Evolutionary conservation across 176 grass and related monocot species (phyloP).

Genomic region (Eragrostis nindensis): DNA sequence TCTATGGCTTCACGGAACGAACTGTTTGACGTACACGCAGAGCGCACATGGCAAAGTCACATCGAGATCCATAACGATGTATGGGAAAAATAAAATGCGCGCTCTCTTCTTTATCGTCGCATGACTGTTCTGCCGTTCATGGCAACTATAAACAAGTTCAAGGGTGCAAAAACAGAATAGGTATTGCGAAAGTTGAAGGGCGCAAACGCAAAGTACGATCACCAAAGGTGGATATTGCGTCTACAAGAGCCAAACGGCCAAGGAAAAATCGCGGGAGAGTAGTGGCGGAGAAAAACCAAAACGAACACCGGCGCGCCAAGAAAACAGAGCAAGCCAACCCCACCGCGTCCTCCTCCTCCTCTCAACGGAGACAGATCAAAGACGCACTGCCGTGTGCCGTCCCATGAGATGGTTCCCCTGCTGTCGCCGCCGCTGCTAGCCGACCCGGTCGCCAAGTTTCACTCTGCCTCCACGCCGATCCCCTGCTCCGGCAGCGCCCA

Average conservation of each 20-base stretch:
- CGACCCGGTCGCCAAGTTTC: slow-evolving; percentile 42
- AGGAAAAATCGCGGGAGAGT: slow-evolving; percentile 63
- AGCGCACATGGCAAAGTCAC: too few species aligned
- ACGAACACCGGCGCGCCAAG: slow-evolving; percentile 41
- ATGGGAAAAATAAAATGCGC: too few species aligned
- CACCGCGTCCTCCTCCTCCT: neutral
- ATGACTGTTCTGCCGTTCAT: too few species aligned
- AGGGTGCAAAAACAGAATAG: neutral
- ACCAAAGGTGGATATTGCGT: neutral
- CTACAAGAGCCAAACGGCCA: neutral
- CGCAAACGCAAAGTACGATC: neutral
- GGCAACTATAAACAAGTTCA: neutral
- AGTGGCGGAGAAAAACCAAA: slow-evolving; percentile 54
- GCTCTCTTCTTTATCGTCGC: too few species aligned
- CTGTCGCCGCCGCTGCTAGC: slow-evolving; percentile 53
- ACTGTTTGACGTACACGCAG: neutral
- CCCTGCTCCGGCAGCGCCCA: slow-evolving; percentile 48
- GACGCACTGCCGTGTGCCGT: neutral
- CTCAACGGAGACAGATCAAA: slow-evolving; percentile 30
- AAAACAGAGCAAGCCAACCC: slow-evolving; percentile 39
- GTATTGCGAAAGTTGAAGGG: neutral
- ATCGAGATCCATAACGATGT: too few species aligned
- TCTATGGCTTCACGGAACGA: neutral
- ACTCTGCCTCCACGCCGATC: slow-evolving; percentile 35
- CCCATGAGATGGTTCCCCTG: slow-evolving; percentile 37